phyloP scores from a whole-genome alignment of 257 asterid species.

The Knoxia roxburghii region DNA sequence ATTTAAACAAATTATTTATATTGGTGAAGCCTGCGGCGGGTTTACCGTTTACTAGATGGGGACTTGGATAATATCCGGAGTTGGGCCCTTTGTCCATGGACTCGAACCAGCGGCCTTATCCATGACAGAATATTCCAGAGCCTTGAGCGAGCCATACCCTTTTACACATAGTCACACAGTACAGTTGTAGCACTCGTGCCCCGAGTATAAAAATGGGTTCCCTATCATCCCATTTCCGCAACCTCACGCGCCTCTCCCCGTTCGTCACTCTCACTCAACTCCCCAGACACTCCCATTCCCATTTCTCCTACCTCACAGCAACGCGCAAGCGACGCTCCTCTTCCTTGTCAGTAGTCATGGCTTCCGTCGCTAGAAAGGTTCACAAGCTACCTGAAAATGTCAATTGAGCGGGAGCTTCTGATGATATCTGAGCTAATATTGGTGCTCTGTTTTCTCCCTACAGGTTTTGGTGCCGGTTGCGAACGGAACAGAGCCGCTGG shows the following conservation, averaged over 20 bases:
- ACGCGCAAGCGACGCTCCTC: constrained; percentile 32
- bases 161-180: constrained; percentile 8
- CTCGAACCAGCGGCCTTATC: constrained; percentile 3
- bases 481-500: constrained; percentile 92
- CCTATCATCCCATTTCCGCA: constrained; percentile 22
- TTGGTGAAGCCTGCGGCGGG: too few species aligned
- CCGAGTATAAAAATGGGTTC: constrained; percentile 10
- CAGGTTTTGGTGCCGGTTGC: constrained; percentile 98
- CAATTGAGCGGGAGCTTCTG: not conserved
- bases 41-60: too few species aligned
- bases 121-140: constrained; percentile 1
- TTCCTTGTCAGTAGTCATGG: constrained; percentile 52
- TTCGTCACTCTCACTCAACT: constrained; percentile 16
- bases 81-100: not conserved
- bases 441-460: constrained; percentile 1
- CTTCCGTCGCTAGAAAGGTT: constrained; percentile 51
- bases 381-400: not conserved
- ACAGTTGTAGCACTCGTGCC: not conserved
- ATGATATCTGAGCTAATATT: not conserved
- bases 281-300: constrained; percentile 18
- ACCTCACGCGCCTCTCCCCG: constrained; percentile 35
- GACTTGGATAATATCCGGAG: too few species aligned
- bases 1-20: too few species aligned
- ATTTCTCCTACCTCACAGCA: constrained; percentile 12
- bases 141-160: too few species aligned